A percentile compares a stretch with the other conserved stretches of the same genome.
Evolutionary conservation across 306 rosid genomes (phyloP).

Genomic region (Cucurbita maxima): DNA sequence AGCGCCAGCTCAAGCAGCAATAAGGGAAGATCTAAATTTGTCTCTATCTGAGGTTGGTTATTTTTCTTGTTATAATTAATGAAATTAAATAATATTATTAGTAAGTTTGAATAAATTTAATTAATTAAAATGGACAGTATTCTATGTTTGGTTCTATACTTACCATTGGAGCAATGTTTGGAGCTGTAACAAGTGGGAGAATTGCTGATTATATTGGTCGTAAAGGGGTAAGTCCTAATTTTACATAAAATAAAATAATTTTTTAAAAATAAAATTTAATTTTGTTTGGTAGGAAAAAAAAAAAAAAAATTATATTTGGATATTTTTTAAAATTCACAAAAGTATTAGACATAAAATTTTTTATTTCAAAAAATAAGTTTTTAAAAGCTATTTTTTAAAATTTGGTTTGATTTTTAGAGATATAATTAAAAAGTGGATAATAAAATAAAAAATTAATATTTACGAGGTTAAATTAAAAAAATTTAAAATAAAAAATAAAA

Average conservation of each 20-base stretch:
- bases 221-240: constrained; percentile 36
- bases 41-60: constrained; percentile 26
- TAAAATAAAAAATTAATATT: no score
- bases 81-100: not conserved
- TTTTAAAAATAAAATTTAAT: no score
- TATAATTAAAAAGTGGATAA: no score
- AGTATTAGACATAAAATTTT: no score
- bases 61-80: not conserved
- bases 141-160: constrained; percentile 73
- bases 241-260: not conserved
- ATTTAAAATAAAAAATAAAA: no score
- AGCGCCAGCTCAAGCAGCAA: constrained; percentile 39
- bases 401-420: no score
- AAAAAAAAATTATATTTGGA: no score
- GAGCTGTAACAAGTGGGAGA: constrained; percentile 56
- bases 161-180: constrained; percentile 82
- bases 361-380: no score
- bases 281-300: no score
- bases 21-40: constrained; percentile 34
- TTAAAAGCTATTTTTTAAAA: no score
- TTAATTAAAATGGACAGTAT: constrained; percentile 28
- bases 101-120: not conserved
- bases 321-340: no score
- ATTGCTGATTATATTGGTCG: constrained; percentile 57
- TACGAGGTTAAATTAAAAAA: no score